Evolutionary conservation across 441 rosid genomes (phyloP).

Genomic region (Mallotus repandus): DNA sequence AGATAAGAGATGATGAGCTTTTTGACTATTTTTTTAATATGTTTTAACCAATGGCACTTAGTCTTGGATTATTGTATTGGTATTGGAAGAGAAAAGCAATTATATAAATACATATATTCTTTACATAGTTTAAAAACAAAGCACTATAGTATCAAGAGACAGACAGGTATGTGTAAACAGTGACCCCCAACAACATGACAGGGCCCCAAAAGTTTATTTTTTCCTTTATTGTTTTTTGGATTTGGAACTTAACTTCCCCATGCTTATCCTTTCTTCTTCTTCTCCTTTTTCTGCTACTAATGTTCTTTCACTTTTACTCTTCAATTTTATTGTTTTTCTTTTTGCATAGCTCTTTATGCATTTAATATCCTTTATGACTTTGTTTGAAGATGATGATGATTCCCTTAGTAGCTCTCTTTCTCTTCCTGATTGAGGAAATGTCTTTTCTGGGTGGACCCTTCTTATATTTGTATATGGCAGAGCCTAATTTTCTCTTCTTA

Average conservation of each 20-base stretch:
- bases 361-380: constrained; percentile 33
- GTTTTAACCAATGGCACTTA: constrained; percentile 27
- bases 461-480: constrained; percentile 4
- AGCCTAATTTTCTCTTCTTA: constrained; percentile 34
- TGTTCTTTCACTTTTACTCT: constrained; percentile 6
- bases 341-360: constrained; percentile 21
- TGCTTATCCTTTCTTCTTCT: constrained; percentile 34
- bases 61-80: constrained; percentile 3
- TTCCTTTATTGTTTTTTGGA: constrained; percentile 7
- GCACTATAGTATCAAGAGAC: constrained; percentile 33
- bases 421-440: constrained; percentile 35
- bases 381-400: constrained; percentile 33
- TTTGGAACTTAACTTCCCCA: constrained; percentile 34
- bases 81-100: constrained; percentile 13
- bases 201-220: constrained; percentile 27
- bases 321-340: not conserved
- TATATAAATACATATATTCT: not conserved
- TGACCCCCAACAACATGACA: constrained; percentile 50
- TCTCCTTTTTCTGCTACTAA: not conserved
- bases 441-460: constrained; percentile 36
- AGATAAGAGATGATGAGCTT: constrained; percentile 52
- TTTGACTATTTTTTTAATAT: constrained; percentile 35
- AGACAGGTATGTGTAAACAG: constrained; percentile 39
- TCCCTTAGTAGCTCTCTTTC: constrained; percentile 9
- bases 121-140: constrained; percentile 27